Conservation (phyloP, 768 basidiomycete species). For the Suillus variegatus region DNA sequence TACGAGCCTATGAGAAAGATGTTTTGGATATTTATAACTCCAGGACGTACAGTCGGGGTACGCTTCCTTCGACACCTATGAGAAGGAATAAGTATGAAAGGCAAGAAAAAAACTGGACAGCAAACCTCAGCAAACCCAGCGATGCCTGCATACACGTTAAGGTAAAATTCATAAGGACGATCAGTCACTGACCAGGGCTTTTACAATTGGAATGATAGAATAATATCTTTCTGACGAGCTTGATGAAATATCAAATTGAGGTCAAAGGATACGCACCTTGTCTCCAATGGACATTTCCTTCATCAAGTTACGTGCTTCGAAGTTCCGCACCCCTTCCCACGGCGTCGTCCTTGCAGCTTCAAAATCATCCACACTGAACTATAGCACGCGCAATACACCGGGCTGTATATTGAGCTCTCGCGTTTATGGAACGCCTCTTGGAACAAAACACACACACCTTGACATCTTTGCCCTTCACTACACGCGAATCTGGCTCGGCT, state of each 20-base stretch:
- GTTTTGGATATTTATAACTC: slow-evolving; percentile 5
- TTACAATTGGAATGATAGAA: slow-evolving; percentile 92
- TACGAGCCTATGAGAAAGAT: slow-evolving; percentile 11
- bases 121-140: slow-evolving; percentile 81
- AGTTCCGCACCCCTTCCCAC: slow-evolving; percentile 89
- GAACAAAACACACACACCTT: slow-evolving; percentile 48
- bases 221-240: slow-evolving; percentile 52
- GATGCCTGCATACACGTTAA: slow-evolving; percentile 49
- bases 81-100: slow-evolving; percentile 10
- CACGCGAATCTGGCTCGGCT: slow-evolving; percentile 81
- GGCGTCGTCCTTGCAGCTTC: slow-evolving; percentile 67
- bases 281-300: slow-evolving; percentile 78
- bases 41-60: slow-evolving; percentile 82
- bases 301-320: slow-evolving; percentile 82
- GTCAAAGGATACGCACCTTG: slow-evolving; percentile 46
- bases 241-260: slow-evolving; percentile 5
- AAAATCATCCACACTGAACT: slow-evolving; percentile 90
- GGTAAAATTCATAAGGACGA: background rate
- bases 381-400: slow-evolving; percentile 1
- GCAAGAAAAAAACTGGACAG: slow-evolving; percentile 4
- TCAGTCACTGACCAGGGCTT: slow-evolving; percentile 56
- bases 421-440: background rate
- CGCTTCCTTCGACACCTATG: slow-evolving; percentile 75
- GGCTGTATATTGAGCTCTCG: background rate
- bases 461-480: slow-evolving; percentile 87